Percentiles rank a stretch among this genome's conserved stretches.
Conservation (phyloP, 2,329 filamentous ascomycete species). For the Leptosphaerulina australis region DNA sequence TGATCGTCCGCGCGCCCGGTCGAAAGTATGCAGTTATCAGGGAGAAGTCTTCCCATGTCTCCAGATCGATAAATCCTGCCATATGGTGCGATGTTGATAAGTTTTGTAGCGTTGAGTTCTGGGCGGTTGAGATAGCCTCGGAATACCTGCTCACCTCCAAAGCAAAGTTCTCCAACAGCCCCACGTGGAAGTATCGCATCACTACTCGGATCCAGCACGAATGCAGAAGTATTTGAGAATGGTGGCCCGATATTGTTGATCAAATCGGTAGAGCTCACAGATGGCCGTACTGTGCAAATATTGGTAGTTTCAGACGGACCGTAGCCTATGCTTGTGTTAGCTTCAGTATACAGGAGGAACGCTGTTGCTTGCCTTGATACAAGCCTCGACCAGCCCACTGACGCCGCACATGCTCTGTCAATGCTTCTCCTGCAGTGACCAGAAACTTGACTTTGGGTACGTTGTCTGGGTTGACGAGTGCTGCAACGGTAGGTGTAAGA, state of each 20-base stretch:
- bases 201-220: constrained; percentile 60
- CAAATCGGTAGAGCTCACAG: constrained; percentile 62
- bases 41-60: constrained; percentile 78
- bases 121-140: constrained; percentile 73
- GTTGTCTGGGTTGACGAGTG: constrained; percentile 70
- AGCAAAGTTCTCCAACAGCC: constrained; percentile 81
- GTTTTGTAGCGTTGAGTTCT: constrained; percentile 67
- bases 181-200: constrained; percentile 66
- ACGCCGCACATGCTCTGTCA: constrained; percentile 73
- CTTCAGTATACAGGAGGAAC: neutral
- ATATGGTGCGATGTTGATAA: constrained; percentile 70
- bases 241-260: constrained; percentile 78
- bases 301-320: constrained; percentile 88
- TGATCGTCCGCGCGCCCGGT: constrained; percentile 77
- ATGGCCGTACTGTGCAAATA: constrained; percentile 75
- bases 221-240: constrained; percentile 76
- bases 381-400: constrained; percentile 71
- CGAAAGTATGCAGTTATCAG: constrained; percentile 76
- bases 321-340: constrained; percentile 58
- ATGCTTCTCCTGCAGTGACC: constrained; percentile 79
- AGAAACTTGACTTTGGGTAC: constrained; percentile 76
- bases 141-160: constrained; percentile 81
- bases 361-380: constrained; percentile 65
- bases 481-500: constrained; percentile 83
- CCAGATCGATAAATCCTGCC: constrained; percentile 83